Evolutionary conservation across 1,139 yeast species (phyloP), one percentile per base, ranked within the genome.

Genomic region (Protomyces lactucae-debilis): DNA sequence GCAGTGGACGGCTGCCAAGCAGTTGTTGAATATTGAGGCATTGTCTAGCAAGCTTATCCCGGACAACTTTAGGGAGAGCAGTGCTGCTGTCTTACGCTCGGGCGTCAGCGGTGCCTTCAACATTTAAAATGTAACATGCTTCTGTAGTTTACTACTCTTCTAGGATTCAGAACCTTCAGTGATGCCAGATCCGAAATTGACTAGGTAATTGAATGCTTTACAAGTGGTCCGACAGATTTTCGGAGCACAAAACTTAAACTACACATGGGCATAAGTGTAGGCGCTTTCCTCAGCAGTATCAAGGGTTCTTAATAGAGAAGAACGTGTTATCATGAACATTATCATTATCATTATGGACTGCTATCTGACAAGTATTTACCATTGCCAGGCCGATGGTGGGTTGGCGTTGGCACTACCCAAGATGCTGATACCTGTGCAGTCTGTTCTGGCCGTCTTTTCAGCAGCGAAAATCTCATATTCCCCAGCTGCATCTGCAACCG

Each of bases 371-470:
- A 6, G 14, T 16, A 1, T 10, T 21, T 43, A 56, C 60, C 60
- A 56, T 32, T 46, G 36, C 54, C 54, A 56, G 14, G 54, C 60
- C 8, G 21, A 10, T 5, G 60, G 45, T 1, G 60, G 53, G 46
- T 32, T 28, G 51, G 36, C 14, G 25, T 45, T 52, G 51, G 16
- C 25, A 54, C 55, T 25, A 16, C 55, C 61, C 14, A 28, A 37
- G 9, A 57, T 35, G 18, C 39, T 32, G 51, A 57, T 54, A 4
- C 61, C 61, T 32, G 61, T 57, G 43, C 61, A 57, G 53, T 51
- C 61, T 3, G 61, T 51, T 1, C 53, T 55, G 6, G 61, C 21
- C 21, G 53, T 25, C 51, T 57, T 57, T 23, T 48, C 55, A 6
- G 46, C 36, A 23, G 48, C 51, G 18, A 25, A 43, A 40, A 57